phyloP scores from a whole-genome alignment of 2,329 filamentous ascomycete species.

The Neoarthrinium moseri region DNA sequence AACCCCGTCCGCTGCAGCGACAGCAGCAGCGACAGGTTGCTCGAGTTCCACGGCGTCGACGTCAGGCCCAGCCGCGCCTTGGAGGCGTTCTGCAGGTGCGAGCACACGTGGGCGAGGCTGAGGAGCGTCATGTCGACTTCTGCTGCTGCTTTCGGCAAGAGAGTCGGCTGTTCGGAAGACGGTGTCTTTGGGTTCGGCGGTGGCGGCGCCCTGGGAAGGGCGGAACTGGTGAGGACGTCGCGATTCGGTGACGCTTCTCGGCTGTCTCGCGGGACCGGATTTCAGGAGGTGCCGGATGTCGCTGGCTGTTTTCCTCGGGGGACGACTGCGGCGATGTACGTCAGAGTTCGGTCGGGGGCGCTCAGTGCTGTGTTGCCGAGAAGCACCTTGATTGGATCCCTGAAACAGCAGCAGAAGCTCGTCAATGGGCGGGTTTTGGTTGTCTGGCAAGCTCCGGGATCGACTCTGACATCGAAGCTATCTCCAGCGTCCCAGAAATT shows the following conservation, averaged over 20 bases:
- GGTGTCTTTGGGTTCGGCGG: background rate
- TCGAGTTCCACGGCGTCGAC: slow-evolving; percentile 76
- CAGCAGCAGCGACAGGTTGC: slow-evolving; percentile 73
- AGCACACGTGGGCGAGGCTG: slow-evolving; percentile 78
- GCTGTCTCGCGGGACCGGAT: background rate
- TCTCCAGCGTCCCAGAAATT: no score
- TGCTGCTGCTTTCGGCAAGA: slow-evolving; percentile 22
- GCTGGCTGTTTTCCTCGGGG: no score
- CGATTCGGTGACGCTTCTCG: slow-evolving; percentile 5
- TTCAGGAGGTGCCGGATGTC: no score
- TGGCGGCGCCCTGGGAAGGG: background rate
- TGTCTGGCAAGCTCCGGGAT: no score
- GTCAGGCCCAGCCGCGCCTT: slow-evolving; percentile 82
- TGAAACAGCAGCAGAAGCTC: no score
- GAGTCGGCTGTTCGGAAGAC: background rate
- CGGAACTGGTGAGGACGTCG: background rate
- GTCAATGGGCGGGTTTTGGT: no score
- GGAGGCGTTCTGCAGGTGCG: slow-evolving; percentile 87
- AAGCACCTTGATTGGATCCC: no score
- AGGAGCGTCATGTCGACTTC: slow-evolving; percentile 79
- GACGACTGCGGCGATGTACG: no score
- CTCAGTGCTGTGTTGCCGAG: no score
- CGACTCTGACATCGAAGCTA: no score
- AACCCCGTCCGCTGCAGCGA: slow-evolving; percentile 82
- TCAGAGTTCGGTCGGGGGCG: no score